Percentiles rank a stretch among this genome's conserved stretches.
phyloP scores from a whole-genome alignment of 257 asterid species.

The Marsdenia floribunda region DNA sequence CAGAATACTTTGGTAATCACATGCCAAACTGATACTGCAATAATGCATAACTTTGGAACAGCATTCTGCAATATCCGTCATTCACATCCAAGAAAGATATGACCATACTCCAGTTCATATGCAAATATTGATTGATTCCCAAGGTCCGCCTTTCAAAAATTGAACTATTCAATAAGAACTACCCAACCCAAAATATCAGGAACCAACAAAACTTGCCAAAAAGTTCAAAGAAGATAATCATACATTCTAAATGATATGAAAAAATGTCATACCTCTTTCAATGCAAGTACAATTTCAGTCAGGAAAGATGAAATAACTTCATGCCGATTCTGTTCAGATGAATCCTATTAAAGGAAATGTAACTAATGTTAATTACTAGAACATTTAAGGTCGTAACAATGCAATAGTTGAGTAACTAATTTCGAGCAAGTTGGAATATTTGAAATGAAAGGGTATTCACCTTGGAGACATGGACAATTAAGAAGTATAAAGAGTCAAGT shows the following conservation, averaged over 20 bases:
- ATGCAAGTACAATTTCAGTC: slow-evolving; percentile 80
- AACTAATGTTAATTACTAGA: slow-evolving; percentile 10
- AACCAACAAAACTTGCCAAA: background rate
- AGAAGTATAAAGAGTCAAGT: slow-evolving; percentile 78
- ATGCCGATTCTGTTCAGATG: slow-evolving; percentile 48
- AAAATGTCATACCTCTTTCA: slow-evolving; percentile 64
- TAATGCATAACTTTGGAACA: background rate
- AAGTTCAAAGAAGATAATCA: background rate
- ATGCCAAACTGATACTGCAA: background rate
- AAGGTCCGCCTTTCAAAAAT: background rate
- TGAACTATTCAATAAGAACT: background rate
- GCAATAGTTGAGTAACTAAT: background rate
- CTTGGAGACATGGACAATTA: slow-evolving; percentile 70
- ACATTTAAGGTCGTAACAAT: background rate
- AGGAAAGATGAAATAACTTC: slow-evolving; percentile 60
- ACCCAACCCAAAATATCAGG: background rate
- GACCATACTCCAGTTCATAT: background rate
- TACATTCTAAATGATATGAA: background rate
- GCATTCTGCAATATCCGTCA: background rate
- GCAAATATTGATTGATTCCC: background rate
- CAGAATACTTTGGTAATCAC: background rate
- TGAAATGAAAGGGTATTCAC: slow-evolving; percentile 27
- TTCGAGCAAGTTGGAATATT: slow-evolving; percentile 2
- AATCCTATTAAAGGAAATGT: slow-evolving; percentile 44
- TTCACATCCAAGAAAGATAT: background rate